Evolutionary conservation across 768 basidiomycete species (phyloP).

Genomic region (Asterophora parasitica): DNA sequence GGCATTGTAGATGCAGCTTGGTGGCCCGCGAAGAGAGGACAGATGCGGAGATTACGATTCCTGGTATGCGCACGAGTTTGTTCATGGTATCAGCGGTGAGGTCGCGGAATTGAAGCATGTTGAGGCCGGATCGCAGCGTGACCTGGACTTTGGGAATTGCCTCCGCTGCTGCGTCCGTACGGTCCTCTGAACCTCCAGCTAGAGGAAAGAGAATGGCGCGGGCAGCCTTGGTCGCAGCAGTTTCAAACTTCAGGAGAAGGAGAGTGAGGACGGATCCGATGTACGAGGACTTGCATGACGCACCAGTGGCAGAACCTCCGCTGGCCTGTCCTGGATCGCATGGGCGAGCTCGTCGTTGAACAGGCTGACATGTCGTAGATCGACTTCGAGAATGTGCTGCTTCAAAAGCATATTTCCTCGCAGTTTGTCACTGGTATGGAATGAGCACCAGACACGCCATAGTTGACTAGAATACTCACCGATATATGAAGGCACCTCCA

Average conservation of each 20-base stretch:
- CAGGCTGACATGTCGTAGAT: constrained; percentile 70
- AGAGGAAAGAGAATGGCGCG: constrained; percentile 81
- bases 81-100: constrained; percentile 93
- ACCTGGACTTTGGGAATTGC: constrained; percentile 72
- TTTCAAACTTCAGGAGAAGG: constrained; percentile 67
- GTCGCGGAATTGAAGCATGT: constrained; percentile 90
- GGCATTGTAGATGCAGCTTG: constrained; percentile 88
- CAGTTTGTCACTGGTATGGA: constrained; percentile 65
- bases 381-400: constrained; percentile 82
- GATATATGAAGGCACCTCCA: constrained; percentile 88
- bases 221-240: constrained; percentile 81
- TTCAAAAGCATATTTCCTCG: constrained; percentile 86
- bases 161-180: constrained; percentile 33
- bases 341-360: constrained; percentile 96
- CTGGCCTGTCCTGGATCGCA: constrained; percentile 82
- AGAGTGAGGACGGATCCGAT: not conserved
- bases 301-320: constrained; percentile 85
- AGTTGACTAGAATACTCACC: constrained; percentile 41
- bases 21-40: constrained; percentile 91
- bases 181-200: constrained; percentile 44
- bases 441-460: constrained; percentile 6
- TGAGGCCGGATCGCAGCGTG: constrained; percentile 83
- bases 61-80: constrained; percentile 93
- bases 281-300: constrained; percentile 19
- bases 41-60: constrained; percentile 97